phyloP scores from a whole-genome alignment of 345 rosid genomes.

The Gossypium turneri region DNA sequence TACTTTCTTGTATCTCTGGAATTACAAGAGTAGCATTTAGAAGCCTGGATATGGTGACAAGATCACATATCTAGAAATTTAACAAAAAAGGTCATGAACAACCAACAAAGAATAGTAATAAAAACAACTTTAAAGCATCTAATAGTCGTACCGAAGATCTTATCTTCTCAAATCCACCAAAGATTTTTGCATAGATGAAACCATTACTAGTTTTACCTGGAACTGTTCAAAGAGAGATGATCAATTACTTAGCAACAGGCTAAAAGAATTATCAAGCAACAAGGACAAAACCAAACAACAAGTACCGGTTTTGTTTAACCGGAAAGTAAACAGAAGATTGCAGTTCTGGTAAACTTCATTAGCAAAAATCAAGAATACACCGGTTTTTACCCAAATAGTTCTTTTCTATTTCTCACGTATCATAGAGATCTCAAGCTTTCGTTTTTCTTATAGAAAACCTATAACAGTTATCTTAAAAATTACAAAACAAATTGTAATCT shows the following conservation, averaged over 20 bases:
- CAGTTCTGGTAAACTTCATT: not conserved
- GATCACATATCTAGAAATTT: constrained; percentile 97
- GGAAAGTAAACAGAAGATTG: constrained; percentile 3
- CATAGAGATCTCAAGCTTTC: too few species aligned
- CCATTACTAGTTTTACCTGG: constrained; percentile 49
- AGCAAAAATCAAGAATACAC: not conserved
- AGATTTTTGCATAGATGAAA: constrained; percentile 84
- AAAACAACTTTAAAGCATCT: not conserved
- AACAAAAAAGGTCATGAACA: constrained; percentile 44
- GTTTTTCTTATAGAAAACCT: too few species aligned
- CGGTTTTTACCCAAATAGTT: not conserved
- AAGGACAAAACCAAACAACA: constrained; percentile 3
- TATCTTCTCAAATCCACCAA: constrained; percentile 90
- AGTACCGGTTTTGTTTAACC: constrained; percentile 2
- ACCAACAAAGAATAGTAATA: constrained; percentile 11
- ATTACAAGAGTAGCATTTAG: constrained; percentile 98
- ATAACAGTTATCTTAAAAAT: too few species aligned
- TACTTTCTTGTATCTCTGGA: constrained; percentile 96
- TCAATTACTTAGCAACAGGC: constrained; percentile 3
- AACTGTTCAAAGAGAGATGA: constrained; percentile 7
- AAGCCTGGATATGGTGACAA: constrained; percentile 99
- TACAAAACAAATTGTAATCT: too few species aligned
- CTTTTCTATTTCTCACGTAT: not conserved
- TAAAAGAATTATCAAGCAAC: constrained; percentile 9
- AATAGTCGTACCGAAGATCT: constrained; percentile 66